phyloP scores from a whole-genome alignment of 2,329 filamentous ascomycete genomes.

The Scytalidium lignicola region DNA sequence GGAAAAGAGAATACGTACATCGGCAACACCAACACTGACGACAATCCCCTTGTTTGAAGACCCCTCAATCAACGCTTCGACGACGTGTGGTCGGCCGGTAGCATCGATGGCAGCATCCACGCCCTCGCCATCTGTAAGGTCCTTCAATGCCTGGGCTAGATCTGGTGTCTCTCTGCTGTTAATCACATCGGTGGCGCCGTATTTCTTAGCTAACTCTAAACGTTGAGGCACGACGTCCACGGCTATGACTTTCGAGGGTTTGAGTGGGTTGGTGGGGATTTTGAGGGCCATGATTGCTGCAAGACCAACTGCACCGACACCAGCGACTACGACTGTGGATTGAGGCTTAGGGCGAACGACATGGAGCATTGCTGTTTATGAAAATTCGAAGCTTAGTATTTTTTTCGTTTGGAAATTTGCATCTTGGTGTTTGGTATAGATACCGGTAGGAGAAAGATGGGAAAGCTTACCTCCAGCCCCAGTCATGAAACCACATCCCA shows the following conservation, averaged over 20 bases:
- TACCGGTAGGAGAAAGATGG: too few species aligned
- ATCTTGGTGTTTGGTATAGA: too few species aligned
- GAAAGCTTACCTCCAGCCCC: constrained; percentile 29
- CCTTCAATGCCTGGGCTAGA: constrained; percentile 7
- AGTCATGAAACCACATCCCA: constrained; percentile 39
- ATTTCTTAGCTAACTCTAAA: constrained; percentile 35
- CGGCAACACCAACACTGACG: constrained; percentile 15
- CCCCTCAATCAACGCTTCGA: constrained; percentile 11
- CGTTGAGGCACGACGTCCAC: constrained; percentile 38
- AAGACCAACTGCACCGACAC: constrained; percentile 36
- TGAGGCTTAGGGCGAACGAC: constrained; percentile 23
- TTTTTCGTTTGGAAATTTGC: too few species aligned
- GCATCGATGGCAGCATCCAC: constrained; percentile 14
- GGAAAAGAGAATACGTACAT: not conserved
- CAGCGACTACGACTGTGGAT: constrained; percentile 31
- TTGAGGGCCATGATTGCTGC: constrained; percentile 35
- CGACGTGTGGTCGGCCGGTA: constrained; percentile 11
- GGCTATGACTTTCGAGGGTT: constrained; percentile 33
- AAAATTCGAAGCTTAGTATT: too few species aligned
- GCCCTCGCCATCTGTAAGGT: constrained; percentile 10
- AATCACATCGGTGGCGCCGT: constrained; percentile 33
- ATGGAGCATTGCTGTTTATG: constrained; percentile 34
- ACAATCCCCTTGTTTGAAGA: constrained; percentile 14
- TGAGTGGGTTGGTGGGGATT: constrained; percentile 2
- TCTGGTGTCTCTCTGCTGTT: constrained; percentile 11